Percentiles rank a stretch among this genome's conserved stretches.
Evolutionary conservation across 495 filamentous ascomycete species (phyloP).

Genomic region (Lophiostoma macrostomum): DNA sequence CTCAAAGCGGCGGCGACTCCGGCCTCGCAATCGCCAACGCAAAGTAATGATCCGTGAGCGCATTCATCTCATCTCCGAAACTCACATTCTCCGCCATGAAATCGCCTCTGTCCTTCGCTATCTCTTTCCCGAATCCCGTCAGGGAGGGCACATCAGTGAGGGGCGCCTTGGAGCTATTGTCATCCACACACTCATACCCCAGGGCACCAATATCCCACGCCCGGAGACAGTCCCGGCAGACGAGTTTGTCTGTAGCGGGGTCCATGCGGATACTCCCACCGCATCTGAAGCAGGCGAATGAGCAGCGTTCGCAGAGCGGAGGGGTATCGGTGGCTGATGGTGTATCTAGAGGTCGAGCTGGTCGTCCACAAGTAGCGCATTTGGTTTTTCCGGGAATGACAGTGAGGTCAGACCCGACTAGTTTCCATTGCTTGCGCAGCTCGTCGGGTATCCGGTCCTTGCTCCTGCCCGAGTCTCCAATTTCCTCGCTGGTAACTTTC

Average conservation of each 20-base stretch:
- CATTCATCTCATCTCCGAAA: slow-evolving; percentile 27
- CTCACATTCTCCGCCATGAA: background rate
- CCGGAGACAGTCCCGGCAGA: slow-evolving; percentile 4
- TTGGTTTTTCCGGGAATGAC: slow-evolving; percentile 17
- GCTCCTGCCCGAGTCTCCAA: slow-evolving; percentile 36
- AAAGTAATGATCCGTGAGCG: slow-evolving; percentile 21
- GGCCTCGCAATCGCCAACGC: slow-evolving; percentile 14
- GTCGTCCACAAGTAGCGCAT: slow-evolving; percentile 25
- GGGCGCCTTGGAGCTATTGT: background rate
- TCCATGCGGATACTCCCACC: background rate
- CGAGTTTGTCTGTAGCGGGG: background rate
- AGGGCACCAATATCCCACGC: slow-evolving; percentile 22
- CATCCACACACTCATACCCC: slow-evolving; percentile 19
- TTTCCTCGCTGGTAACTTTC: slow-evolving; percentile 29
- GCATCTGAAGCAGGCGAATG: slow-evolving; percentile 33
- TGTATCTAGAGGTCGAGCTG: slow-evolving; percentile 25
- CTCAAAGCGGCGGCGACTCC: slow-evolving; percentile 8
- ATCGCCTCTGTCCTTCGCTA: background rate
- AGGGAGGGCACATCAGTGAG: background rate
- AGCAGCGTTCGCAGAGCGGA: slow-evolving; percentile 29
- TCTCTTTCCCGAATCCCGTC: background rate
- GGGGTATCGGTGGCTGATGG: background rate
- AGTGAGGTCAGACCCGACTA: background rate
- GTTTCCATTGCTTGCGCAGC: slow-evolving; percentile 25
- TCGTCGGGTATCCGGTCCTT: slow-evolving; percentile 37